These are phyloP conservation scores for Pseudohalonectria lignicola DNA, from an alignment of 2,329 filamentous ascomycete genomes.

Conservation along the genomic window DNA sequence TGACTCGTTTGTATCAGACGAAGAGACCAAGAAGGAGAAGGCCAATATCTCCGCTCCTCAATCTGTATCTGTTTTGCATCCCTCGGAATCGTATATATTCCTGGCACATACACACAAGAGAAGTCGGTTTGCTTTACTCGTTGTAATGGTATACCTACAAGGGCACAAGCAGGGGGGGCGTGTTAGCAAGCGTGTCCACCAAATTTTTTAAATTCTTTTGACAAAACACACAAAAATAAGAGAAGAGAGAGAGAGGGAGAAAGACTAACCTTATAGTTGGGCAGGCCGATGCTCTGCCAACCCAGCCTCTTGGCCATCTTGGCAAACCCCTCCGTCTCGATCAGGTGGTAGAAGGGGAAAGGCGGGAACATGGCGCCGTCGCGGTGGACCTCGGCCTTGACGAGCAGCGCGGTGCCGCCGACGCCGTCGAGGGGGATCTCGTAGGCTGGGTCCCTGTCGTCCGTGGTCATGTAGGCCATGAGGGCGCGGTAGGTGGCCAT, in stretches of 20 bases:
- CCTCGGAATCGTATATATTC: too few species aligned
- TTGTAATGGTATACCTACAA: too few species aligned
- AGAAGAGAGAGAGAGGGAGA: not conserved
- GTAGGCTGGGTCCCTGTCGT: conserved; percentile 42
- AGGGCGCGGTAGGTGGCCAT: conserved; percentile 85
- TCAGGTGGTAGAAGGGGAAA: conserved; percentile 91
- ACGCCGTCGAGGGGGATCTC: conserved; percentile 82
- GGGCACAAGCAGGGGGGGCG: too few species aligned
- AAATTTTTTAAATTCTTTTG: too few species aligned
- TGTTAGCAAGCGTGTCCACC: too few species aligned
- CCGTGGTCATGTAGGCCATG: conserved; percentile 72
- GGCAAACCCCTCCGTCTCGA: conserved; percentile 96
- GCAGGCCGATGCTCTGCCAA: conserved; percentile 77
- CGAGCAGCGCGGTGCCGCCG: conserved; percentile 81
- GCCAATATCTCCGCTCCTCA: too few species aligned
- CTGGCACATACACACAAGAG: too few species aligned
- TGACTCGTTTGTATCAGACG: too few species aligned
- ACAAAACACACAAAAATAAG: too few species aligned
- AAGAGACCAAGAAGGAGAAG: too few species aligned
- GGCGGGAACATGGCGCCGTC: conserved; percentile 98
- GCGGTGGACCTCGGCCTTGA: conserved; percentile 92
- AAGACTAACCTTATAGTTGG: conserved; percentile 80
- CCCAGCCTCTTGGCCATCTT: conserved; percentile 90
- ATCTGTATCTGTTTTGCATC: too few species aligned
- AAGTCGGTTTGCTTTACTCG: too few species aligned